A percentile compares a stretch with the other conserved stretches of the same genome.
Evolutionary conservation across 208 protist genomes (phyloP).

Genomic region (Lotmaria passim): DNA sequence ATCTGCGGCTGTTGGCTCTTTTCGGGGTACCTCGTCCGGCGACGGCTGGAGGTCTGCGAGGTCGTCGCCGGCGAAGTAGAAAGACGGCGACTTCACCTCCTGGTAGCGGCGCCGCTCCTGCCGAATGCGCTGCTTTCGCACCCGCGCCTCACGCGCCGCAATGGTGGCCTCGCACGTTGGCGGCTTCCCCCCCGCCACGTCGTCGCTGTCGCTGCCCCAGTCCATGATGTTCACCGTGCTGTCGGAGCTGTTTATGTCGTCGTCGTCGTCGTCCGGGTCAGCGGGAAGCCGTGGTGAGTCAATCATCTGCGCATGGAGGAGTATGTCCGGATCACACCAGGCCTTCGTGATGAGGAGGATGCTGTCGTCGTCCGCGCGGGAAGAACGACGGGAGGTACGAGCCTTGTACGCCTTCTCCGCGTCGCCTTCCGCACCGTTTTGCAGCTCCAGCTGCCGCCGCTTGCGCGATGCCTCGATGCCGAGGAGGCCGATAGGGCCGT

Average conservation of each 20-base stretch:
- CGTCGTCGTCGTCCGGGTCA: conserved; percentile 10
- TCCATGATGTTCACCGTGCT: conserved; percentile 13
- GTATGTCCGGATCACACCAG: conserved; percentile 45
- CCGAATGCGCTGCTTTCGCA: conserved; percentile 1
- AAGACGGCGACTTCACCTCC: conserved; percentile 17
- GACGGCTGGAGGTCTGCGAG: conserved; percentile 2
- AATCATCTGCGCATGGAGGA: conserved; percentile 24
- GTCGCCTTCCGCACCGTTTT: conserved; percentile 28
- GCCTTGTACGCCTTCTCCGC: conserved; percentile 39
- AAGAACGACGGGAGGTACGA: conserved; percentile 9
- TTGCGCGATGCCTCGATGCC: conserved; percentile 38
- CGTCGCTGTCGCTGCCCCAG: conserved; percentile 13
- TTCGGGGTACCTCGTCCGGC: not conserved
- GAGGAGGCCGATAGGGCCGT: conserved; percentile 44
- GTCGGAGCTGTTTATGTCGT: conserved; percentile 3
- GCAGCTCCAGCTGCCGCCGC: conserved; percentile 30
- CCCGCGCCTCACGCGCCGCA: conserved; percentile 14
- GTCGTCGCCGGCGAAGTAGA: conserved; percentile 23
- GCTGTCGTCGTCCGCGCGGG: not conserved
- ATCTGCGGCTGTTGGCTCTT: too few relatives aligned
- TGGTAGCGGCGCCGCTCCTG: conserved; percentile 14
- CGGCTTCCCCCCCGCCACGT: not conserved
- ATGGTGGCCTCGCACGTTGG: conserved; percentile 10
- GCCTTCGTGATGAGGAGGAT: conserved; percentile 37
- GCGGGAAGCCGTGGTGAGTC: conserved; percentile 28